These are phyloP conservation scores for Aspergillus sp. DNA, from an alignment of 2,329 filamentous ascomycete species.

Conservation along the genomic window DNA sequence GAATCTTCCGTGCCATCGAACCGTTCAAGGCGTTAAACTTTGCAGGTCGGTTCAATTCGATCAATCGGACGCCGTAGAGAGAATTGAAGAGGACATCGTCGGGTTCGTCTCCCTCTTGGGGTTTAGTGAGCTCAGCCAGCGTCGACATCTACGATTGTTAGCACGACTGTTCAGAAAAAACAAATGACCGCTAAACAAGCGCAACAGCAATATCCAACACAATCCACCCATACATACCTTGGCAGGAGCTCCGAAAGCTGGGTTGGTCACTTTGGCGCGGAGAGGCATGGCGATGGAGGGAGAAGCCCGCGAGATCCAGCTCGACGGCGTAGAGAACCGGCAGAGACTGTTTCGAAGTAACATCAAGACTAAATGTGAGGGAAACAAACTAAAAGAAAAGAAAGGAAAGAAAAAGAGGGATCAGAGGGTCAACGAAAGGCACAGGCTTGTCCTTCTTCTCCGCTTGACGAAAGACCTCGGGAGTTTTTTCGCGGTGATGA, in stretches of 20 bases:
- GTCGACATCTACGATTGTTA: slow-evolving; percentile 38
- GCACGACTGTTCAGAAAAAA: neutral
- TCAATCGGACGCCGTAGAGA: slow-evolving; percentile 79
- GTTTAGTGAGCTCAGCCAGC: slow-evolving; percentile 37
- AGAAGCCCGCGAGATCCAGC: slow-evolving; percentile 40
- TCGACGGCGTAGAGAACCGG: slow-evolving; percentile 37
- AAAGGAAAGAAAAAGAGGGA: slow-evolving; percentile 9
- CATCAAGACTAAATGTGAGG: slow-evolving; percentile 30
- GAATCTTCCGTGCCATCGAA: slow-evolving; percentile 93
- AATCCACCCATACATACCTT: slow-evolving; percentile 38
- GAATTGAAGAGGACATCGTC: slow-evolving; percentile 92
- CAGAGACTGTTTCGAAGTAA: slow-evolving; percentile 36
- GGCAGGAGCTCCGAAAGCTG: slow-evolving; percentile 48
- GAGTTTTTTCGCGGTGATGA: slow-evolving; percentile 18
- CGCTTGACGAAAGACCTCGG: slow-evolving; percentile 24
- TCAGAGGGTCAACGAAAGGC: slow-evolving; percentile 4
- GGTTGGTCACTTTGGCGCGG: slow-evolving; percentile 64
- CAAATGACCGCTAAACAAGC: neutral
- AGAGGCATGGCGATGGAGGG: slow-evolving; percentile 61
- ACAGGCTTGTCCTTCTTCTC: neutral
- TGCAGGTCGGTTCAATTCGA: slow-evolving; percentile 87
- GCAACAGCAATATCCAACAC: too few relatives aligned
- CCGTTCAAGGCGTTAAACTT: slow-evolving; percentile 90
- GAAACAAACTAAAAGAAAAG: slow-evolving; percentile 6
- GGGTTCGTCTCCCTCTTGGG: slow-evolving; percentile 62